Percentiles rank a stretch among this genome's conserved stretches.
Conservation (phyloP, 176 grass and related monocot genomes). For the Triticum monococcum region DNA sequence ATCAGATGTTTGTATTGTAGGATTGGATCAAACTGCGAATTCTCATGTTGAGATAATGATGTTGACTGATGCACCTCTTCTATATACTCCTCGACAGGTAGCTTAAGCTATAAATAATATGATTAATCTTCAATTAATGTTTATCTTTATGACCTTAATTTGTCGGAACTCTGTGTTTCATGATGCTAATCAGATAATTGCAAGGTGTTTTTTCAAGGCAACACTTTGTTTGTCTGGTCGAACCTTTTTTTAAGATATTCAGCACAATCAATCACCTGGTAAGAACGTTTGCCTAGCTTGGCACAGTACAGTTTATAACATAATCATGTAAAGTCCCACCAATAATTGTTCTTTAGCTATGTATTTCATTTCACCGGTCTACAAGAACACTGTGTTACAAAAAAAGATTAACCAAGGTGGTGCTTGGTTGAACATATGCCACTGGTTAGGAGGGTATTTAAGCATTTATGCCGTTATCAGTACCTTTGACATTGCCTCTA, state of each 20-base stretch:
- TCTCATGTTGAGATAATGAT: slow-evolving; percentile 85
- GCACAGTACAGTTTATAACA: background rate
- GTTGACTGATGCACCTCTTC: slow-evolving; percentile 88
- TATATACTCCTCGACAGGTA: slow-evolving; percentile 87
- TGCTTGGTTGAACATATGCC: background rate
- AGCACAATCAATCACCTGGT: slow-evolving; percentile 66
- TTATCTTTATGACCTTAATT: slow-evolving; percentile 24
- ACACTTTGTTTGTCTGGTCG: slow-evolving; percentile 40
- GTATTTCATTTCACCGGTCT: background rate
- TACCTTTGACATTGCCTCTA: too few relatives aligned
- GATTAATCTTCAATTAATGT: slow-evolving; percentile 2
- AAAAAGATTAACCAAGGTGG: background rate
- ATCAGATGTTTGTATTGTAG: too few relatives aligned
- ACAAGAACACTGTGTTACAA: background rate
- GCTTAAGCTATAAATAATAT: slow-evolving; percentile 23
- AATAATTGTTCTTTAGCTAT: background rate
- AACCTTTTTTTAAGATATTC: slow-evolving; percentile 52
- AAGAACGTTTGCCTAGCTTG: slow-evolving; percentile 14
- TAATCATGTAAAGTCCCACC: background rate
- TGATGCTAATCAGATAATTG: slow-evolving; percentile 64
- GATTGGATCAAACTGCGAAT: too few relatives aligned
- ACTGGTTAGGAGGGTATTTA: background rate
- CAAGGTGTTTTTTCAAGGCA: slow-evolving; percentile 59
- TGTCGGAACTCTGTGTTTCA: background rate
- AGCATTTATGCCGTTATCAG: background rate